A percentile compares a stretch with the other conserved stretches of the same genome.
Conservation (phyloP, 495 filamentous ascomycete species). For the Podospora bellae-mahoneyi region DNA sequence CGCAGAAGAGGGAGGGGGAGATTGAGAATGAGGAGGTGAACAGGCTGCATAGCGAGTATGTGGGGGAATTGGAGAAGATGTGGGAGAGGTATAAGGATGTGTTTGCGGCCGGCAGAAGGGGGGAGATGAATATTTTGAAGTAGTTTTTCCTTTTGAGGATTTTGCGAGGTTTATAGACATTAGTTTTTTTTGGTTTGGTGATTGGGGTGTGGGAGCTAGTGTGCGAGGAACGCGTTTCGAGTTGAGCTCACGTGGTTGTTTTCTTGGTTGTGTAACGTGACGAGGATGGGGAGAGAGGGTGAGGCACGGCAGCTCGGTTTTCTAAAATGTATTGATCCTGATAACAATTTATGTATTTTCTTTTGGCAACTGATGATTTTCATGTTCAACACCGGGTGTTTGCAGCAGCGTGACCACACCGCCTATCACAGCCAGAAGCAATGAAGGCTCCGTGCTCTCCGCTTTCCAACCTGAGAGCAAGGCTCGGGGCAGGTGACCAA, state of each 20-base stretch:
- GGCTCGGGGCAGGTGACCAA: not conserved
- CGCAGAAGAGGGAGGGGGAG: slow-evolving; percentile 32
- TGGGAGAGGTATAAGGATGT: slow-evolving; percentile 89
- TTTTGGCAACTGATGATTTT: not conserved
- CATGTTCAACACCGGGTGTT: not conserved
- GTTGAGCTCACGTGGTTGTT: not conserved
- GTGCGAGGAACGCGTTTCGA: not conserved
- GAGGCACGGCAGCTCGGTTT: not conserved
- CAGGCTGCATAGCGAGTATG: slow-evolving; percentile 71
- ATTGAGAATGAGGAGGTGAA: slow-evolving; percentile 74
- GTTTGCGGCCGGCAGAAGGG: slow-evolving; percentile 67
- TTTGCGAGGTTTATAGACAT: not conserved
- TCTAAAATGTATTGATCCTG: not conserved
- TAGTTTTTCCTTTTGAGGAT: slow-evolving; percentile 38
- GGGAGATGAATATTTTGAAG: slow-evolving; percentile 75
- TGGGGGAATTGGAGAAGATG: slow-evolving; percentile 71
- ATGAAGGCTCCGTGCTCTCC: not conserved
- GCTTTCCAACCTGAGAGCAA: not conserved
- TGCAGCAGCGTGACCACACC: not conserved
- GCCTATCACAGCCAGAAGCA: not conserved
- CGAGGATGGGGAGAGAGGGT: not conserved
- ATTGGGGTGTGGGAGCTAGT: not conserved
- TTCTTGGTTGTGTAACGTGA: not conserved
- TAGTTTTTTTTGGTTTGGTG: not conserved
- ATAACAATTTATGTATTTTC: not conserved